A percentile compares a stretch with the other conserved stretches of the same genome.
phyloP scores from a whole-genome alignment of 345 rosid genomes.

The Rhodamnia rubescens region DNA sequence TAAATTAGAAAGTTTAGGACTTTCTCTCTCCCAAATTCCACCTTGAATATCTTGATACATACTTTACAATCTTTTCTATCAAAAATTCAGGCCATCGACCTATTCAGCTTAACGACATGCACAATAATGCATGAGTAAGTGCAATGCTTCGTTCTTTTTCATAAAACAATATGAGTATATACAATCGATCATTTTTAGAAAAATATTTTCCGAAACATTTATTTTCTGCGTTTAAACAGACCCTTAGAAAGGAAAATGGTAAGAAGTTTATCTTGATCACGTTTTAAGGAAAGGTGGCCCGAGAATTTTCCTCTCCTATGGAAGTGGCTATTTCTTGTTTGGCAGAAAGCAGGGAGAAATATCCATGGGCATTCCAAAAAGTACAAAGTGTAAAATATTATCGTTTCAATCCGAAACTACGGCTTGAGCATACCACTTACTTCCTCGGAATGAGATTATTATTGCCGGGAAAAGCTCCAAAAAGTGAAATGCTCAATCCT shows the following conservation, averaged over 20 bases:
- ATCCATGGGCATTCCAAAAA: not conserved
- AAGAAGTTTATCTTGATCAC: not conserved
- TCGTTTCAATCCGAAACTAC: not conserved
- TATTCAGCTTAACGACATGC: not conserved
- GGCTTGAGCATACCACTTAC: not conserved
- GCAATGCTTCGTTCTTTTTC: not conserved
- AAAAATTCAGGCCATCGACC: not conserved
- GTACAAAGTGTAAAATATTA: no score
- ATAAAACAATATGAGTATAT: not conserved
- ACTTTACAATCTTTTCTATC: not conserved
- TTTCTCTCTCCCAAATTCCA: not conserved
- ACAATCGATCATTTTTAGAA: no score
- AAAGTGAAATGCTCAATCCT: not conserved
- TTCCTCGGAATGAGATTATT: not conserved
- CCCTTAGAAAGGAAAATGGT: not conserved
- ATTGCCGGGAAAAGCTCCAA: not conserved
- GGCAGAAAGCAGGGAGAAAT: not conserved
- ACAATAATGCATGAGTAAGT: not conserved
- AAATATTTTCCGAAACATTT: no score
- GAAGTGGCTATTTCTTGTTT: not conserved
- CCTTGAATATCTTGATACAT: not conserved
- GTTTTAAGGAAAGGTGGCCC: not conserved
- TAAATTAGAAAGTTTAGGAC: not conserved
- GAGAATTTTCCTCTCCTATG: not conserved
- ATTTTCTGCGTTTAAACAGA: no score